phyloP scores from a whole-genome alignment of 352 stramenopile genomes.

The Pythium insidiosum region DNA sequence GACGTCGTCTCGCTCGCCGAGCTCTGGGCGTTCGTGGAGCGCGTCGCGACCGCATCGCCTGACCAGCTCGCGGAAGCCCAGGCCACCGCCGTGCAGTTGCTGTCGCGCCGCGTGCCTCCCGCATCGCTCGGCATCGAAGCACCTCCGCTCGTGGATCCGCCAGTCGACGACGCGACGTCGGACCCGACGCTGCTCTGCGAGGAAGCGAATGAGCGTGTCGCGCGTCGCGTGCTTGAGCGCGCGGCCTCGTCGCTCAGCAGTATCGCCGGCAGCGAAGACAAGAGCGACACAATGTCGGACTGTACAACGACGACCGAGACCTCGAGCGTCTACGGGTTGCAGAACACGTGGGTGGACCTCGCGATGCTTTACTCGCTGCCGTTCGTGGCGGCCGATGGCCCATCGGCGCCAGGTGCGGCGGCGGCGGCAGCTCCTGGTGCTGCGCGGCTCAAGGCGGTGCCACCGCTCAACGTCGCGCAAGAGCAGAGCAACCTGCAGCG shows the following conservation, averaged over 20 bases:
- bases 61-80: not conserved
- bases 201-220: conserved; percentile 58
- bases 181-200: conserved; percentile 24
- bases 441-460: conserved; percentile 45
- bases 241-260: conserved; percentile 11
- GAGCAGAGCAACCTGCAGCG: conserved; percentile 63
- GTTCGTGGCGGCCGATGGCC: conserved; percentile 43
- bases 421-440: too few species aligned
- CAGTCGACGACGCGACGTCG: conserved; percentile 8
- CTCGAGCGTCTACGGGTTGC: conserved; percentile 65
- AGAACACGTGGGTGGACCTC: conserved; percentile 78
- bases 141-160: not conserved
- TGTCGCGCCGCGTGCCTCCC: conserved; percentile 17
- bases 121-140: too few species aligned
- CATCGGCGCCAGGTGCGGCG: too few species aligned
- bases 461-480: conserved; percentile 54
- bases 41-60: conserved; percentile 15
- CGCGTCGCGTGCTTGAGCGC: conserved; percentile 38
- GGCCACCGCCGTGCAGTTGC: not conserved
- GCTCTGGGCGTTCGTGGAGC: conserved; percentile 48
- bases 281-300: conserved; percentile 72
- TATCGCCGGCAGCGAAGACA: conserved; percentile 36
- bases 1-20: conserved; percentile 3
- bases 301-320: conserved; percentile 63
- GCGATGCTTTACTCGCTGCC: conserved; percentile 66